These are phyloP conservation scores for Pistacia atlantica DNA, from an alignment of 345 rosid species.

Conservation along the genomic window DNA sequence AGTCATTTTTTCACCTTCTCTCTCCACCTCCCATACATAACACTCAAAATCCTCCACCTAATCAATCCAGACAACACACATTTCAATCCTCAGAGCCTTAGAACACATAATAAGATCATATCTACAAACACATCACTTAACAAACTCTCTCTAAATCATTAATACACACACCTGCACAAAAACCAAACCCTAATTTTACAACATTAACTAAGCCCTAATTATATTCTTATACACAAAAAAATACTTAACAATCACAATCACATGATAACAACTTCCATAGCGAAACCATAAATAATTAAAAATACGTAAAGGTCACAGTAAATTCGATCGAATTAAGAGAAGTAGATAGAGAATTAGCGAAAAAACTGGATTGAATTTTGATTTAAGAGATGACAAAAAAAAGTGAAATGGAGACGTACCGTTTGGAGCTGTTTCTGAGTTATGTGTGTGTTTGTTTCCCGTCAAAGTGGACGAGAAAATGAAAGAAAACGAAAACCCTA, in stretches of 20 bases:
- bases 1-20: slow-evolving; percentile 56
- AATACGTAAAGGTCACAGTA: neutral
- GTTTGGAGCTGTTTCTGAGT: slow-evolving; percentile 8
- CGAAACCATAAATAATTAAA: neutral
- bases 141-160: neutral
- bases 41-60: slow-evolving; percentile 29
- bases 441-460: slow-evolving; percentile 13
- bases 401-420: slow-evolving; percentile 30
- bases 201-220: slow-evolving; percentile 11
- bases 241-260: slow-evolving; percentile 27
- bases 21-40: slow-evolving; percentile 12
- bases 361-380: neutral
- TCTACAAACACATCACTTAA: neutral
- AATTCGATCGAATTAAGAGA: neutral
- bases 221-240: slow-evolving; percentile 10
- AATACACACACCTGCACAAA: neutral
- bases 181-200: slow-evolving; percentile 18
- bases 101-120: neutral
- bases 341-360: neutral
- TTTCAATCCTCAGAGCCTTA: slow-evolving; percentile 3
- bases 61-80: slow-evolving; percentile 11
- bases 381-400: neutral
- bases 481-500: neutral
- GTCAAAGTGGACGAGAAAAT: slow-evolving; percentile 8
- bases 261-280: slow-evolving; percentile 31